phyloP scores from a whole-genome alignment of 305 asterid species.

The Fraxinus latifolia region DNA sequence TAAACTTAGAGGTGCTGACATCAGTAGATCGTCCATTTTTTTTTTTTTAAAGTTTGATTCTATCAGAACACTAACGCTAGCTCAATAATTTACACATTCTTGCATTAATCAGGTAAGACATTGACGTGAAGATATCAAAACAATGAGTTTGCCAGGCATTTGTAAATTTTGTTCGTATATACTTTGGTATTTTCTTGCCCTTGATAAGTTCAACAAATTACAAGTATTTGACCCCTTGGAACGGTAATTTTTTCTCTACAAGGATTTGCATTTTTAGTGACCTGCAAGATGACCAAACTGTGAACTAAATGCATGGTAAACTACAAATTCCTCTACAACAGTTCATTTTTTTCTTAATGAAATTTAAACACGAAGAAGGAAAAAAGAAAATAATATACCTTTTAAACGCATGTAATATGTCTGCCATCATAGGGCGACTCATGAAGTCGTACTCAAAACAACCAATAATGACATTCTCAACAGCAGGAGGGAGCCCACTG shows the following conservation, averaged over 20 bases:
- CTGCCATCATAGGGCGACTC: constrained; percentile 83
- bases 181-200: background rate
- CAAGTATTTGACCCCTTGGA: background rate
- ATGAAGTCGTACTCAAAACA: constrained; percentile 88
- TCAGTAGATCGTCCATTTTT: background rate
- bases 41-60: background rate
- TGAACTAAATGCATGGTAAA: background rate
- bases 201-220: background rate
- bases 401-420: constrained; percentile 68
- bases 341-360: background rate
- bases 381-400: constrained; percentile 41
- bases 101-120: background rate
- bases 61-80: background rate
- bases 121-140: background rate
- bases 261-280: background rate
- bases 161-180: background rate
- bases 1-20: background rate
- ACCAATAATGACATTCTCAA: constrained; percentile 70
- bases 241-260: background rate
- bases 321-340: background rate
- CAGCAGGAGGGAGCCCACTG: constrained; percentile 80
- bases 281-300: background rate
- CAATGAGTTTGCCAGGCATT: background rate
- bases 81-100: background rate
- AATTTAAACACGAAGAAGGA: background rate